Evolutionary conservation across 768 basidiomycete genomes (phyloP).

Genomic region (Suillus brevipes): DNA sequence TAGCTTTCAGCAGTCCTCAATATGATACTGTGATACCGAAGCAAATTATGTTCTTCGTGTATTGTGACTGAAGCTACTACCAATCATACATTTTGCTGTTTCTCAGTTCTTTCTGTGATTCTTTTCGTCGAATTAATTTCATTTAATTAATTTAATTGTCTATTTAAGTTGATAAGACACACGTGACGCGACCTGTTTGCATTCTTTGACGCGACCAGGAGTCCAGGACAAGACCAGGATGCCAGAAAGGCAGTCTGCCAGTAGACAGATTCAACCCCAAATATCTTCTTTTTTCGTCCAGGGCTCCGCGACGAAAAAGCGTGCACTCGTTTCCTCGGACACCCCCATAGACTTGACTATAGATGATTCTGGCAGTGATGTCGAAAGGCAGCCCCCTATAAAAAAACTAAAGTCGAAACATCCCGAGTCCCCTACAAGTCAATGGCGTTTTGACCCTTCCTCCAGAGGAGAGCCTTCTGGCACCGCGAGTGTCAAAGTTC

Average conservation of each 20-base stretch:
- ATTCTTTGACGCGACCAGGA: background rate
- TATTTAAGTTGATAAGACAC: too few relatives aligned
- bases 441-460: conserved; percentile 44
- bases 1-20: too few relatives aligned
- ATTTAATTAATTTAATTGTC: too few relatives aligned
- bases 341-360: conserved; percentile 56
- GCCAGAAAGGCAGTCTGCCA: background rate
- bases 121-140: too few relatives aligned
- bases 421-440: conserved; percentile 29
- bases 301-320: conserved; percentile 25
- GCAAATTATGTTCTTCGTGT: too few relatives aligned
- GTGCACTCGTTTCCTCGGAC: conserved; percentile 18
- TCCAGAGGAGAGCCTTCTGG: background rate
- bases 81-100: too few relatives aligned
- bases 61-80: too few relatives aligned
- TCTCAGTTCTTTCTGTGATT: too few relatives aligned
- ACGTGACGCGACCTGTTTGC: conserved; percentile 22
- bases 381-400: conserved; percentile 24
- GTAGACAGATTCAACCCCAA: conserved; percentile 9
- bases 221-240: too few relatives aligned
- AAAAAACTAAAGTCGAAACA: conserved; percentile 30
- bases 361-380: conserved; percentile 34
- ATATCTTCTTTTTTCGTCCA: conserved; percentile 11
- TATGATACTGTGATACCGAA: too few relatives aligned
- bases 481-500: conserved; percentile 42